These are phyloP conservation scores for Schizochytrium sp. DNA, from an alignment of 108 stramenopile genomes.

Conservation along the genomic window DNA sequence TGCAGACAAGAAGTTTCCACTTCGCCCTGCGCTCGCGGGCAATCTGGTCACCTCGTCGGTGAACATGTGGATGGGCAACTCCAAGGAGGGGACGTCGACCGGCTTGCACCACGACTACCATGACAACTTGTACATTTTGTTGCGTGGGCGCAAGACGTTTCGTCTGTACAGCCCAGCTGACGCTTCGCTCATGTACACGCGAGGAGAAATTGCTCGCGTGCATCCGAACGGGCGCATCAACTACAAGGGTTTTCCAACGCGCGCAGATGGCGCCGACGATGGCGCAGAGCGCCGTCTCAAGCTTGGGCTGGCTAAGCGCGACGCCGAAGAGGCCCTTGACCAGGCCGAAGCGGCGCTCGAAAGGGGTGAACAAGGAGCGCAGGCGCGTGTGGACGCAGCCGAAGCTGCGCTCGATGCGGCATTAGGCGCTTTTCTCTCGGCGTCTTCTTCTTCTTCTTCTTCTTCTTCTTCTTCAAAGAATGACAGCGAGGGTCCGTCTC, in stretches of 20 bases:
- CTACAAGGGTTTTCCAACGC: constrained; percentile 45
- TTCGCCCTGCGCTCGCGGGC: constrained; percentile 56
- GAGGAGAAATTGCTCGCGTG: constrained; percentile 57
- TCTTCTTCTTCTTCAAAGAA: neutral
- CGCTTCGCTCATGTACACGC: constrained; percentile 57
- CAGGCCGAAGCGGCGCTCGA: constrained; percentile 50
- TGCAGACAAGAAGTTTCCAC: constrained; percentile 45
- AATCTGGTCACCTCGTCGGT: constrained; percentile 60
- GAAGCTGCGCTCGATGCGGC: constrained; percentile 59
- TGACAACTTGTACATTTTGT: constrained; percentile 87
- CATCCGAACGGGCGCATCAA: constrained; percentile 83
- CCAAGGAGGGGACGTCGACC: neutral
- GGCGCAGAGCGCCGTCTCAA: neutral
- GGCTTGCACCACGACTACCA: constrained; percentile 98
- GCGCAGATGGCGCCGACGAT: constrained; percentile 33
- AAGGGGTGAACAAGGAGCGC: constrained; percentile 44
- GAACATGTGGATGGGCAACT: constrained; percentile 82
- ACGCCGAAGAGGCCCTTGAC: constrained; percentile 35
- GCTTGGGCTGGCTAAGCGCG: constrained; percentile 20
- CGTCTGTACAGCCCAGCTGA: constrained; percentile 60
- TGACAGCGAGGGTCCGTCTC: neutral
- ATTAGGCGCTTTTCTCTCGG: constrained; percentile 62
- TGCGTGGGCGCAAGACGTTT: constrained; percentile 73
- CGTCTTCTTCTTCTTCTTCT: constrained; percentile 26
- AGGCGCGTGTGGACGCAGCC: constrained; percentile 44